These are phyloP conservation scores for Emiliania huxleyi DNA, from an alignment of 78 protist genomes.

Conservation along the genomic window DNA sequence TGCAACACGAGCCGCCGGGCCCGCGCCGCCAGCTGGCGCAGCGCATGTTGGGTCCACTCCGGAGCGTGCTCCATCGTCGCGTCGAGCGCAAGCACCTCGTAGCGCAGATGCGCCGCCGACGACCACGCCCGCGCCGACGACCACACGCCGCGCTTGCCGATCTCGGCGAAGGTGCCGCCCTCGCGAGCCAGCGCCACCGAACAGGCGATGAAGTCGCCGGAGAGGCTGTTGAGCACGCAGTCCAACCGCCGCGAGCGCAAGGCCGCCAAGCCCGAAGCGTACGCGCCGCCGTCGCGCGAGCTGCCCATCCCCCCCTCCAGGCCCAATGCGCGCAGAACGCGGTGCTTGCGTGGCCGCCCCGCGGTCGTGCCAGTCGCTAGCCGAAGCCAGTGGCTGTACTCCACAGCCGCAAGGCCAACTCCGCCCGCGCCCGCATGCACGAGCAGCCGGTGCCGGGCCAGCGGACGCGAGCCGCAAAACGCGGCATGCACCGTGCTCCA, in stretches of 20 bases:
- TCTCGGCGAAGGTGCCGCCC: constrained; percentile 19
- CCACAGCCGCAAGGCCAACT: too few species aligned
- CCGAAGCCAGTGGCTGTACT: not conserved
- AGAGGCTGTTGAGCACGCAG: constrained; percentile 1
- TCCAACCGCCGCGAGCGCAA: not conserved
- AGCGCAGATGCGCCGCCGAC: not conserved
- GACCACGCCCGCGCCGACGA: not conserved
- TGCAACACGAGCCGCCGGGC: not conserved
- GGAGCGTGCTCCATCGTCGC: too few species aligned
- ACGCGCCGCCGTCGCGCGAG: not conserved
- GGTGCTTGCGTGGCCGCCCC: constrained; percentile 24
- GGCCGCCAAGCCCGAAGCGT: not conserved
- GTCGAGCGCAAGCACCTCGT: too few species aligned
- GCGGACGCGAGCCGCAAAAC: not conserved
- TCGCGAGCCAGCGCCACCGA: not conserved
- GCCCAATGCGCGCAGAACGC: not conserved
- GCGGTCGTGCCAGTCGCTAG: not conserved
- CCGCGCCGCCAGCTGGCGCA: not conserved
- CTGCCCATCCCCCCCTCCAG: not conserved
- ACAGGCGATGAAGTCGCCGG: not conserved
- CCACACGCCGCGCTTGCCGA: too few species aligned
- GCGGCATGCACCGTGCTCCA: too few species aligned
- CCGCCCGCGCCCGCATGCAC: constrained; percentile 28
- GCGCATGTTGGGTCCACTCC: not conserved
- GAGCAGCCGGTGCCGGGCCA: not conserved